Conservation (phyloP, 805 yeast species). For the Candida endomychidarum region DNA sequence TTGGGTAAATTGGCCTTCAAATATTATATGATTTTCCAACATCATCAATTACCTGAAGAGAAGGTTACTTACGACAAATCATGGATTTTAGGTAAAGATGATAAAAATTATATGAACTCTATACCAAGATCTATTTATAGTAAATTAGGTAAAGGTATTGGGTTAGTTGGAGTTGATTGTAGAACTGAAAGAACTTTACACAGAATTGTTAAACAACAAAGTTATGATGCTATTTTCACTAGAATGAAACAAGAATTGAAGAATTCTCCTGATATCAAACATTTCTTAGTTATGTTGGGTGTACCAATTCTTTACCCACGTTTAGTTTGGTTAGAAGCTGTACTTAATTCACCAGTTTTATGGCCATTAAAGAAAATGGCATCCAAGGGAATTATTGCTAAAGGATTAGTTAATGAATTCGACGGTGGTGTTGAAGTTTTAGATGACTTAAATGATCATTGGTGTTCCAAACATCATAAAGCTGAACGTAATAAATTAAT, state of each 20-base stretch:
- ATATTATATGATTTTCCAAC: conserved; percentile 91
- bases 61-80: conserved; percentile 33
- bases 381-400: conserved; percentile 58
- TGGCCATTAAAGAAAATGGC: conserved; percentile 64
- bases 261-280: conserved; percentile 58
- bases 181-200: conserved; percentile 80
- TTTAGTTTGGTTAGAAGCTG: conserved; percentile 82
- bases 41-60: conserved; percentile 58
- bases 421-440: conserved; percentile 89
- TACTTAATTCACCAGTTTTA: conserved; percentile 60
- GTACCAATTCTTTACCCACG: conserved; percentile 96
- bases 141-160: conserved; percentile 71
- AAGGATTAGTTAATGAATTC: conserved; percentile 83
- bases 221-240: conserved; percentile 62
- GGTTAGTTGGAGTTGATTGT: conserved; percentile 82
- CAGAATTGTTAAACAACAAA: conserved; percentile 50
- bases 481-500: conserved; percentile 75
- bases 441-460: conserved; percentile 93
- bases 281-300: conserved; percentile 80
- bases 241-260: conserved; percentile 58
- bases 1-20: conserved; percentile 80
- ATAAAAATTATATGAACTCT: conserved; percentile 66
- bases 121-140: conserved; percentile 67
- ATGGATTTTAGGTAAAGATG: conserved; percentile 59
- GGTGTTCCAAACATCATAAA: conserved; percentile 92